A percentile compares a stretch with the other conserved stretches of the same genome.
Evolutionary conservation across 2,329 filamentous ascomycete species (phyloP).

Genomic region (Aspergillus terreus): DNA sequence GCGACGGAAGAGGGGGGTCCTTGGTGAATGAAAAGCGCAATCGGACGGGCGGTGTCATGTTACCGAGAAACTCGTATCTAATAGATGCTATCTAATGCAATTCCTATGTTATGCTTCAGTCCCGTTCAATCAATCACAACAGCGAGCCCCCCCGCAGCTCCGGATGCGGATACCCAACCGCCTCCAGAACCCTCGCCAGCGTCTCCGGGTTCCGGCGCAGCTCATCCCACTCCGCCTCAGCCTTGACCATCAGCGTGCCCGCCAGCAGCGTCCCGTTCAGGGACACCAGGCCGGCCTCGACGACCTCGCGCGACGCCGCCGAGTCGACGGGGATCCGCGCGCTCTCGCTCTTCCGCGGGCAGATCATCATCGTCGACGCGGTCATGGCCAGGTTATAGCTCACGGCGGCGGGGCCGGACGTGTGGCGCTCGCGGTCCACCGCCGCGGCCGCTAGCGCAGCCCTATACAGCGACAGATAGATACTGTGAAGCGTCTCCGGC

Average conservation of each 20-base stretch:
- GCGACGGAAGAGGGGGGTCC: background rate
- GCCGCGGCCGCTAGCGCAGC: constrained; percentile 29
- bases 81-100: background rate
- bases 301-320: constrained; percentile 27
- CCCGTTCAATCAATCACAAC: constrained; percentile 10
- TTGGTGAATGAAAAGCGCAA: background rate
- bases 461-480: constrained; percentile 43
- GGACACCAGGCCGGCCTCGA: constrained; percentile 41
- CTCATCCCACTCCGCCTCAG: constrained; percentile 51
- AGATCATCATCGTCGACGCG: constrained; percentile 50
- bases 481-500: constrained; percentile 30
- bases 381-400: constrained; percentile 61
- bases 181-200: constrained; percentile 42
- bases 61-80: background rate
- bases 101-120: background rate
- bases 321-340: constrained; percentile 37
- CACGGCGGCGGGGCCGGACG: constrained; percentile 42
- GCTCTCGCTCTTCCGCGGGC: constrained; percentile 48
- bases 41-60: background rate
- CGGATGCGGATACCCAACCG: constrained; percentile 38
- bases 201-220: constrained; percentile 39
- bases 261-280: constrained; percentile 57
- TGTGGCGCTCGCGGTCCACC: constrained; percentile 19
- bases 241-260: constrained; percentile 58
- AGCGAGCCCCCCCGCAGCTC: constrained; percentile 14